Evolutionary conservation across 495 filamentous ascomycete species (phyloP).

Genomic region (Penicillium cataractarum): DNA sequence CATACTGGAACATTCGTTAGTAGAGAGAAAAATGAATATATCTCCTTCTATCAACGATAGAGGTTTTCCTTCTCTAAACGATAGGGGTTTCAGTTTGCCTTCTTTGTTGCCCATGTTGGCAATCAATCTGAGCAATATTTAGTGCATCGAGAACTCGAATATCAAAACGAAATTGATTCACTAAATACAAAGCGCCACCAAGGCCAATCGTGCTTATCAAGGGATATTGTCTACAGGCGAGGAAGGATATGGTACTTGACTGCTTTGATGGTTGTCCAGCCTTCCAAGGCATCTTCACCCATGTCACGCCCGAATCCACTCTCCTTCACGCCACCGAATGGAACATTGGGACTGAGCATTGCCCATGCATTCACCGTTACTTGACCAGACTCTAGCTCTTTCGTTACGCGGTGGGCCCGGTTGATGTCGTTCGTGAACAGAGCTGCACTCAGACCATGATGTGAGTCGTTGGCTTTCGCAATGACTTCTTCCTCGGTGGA

Average conservation of each 20-base stretch:
- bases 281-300: slow-evolving; percentile 35
- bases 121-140: not conserved
- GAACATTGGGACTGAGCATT: slow-evolving; percentile 31
- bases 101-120: not conserved
- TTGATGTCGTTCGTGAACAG: slow-evolving; percentile 80
- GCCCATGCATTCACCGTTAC: slow-evolving; percentile 31
- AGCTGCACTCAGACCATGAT: slow-evolving; percentile 80
- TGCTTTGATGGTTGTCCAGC: slow-evolving; percentile 32
- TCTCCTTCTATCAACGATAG: no score
- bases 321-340: slow-evolving; percentile 60
- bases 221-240: not conserved
- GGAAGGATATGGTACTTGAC: slow-evolving; percentile 31
- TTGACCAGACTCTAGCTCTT: slow-evolving; percentile 73
- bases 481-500: slow-evolving; percentile 83
- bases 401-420: slow-evolving; percentile 75
- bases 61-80: not conserved
- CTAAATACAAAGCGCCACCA: not conserved
- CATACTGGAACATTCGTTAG: no score
- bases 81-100: not conserved
- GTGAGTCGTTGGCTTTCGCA: slow-evolving; percentile 78
- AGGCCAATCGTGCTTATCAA: not conserved
- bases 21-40: not conserved
- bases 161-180: not conserved
- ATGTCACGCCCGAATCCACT: slow-evolving; percentile 58
- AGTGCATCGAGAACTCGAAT: not conserved